Conservation (phyloP, 768 basidiomycete genomes). For the Russula ochroleuca region DNA sequence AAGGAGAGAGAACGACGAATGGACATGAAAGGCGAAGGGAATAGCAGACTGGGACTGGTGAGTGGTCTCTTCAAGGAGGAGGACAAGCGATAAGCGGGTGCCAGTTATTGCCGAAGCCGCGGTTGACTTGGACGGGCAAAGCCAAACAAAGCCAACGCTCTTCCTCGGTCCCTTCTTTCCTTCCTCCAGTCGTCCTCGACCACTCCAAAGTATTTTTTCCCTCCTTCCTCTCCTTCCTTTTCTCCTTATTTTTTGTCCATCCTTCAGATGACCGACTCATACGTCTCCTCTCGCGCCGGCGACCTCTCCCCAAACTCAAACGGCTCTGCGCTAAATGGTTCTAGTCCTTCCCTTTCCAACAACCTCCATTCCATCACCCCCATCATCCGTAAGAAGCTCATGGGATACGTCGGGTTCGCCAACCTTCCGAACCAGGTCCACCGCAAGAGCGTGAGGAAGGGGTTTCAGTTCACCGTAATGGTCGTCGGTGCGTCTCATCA, state of each 20-base stretch:
- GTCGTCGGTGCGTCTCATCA: conserved; percentile 79
- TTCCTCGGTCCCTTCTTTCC: conserved; percentile 36
- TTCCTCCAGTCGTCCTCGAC: conserved; percentile 49
- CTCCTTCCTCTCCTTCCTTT: conserved; percentile 28
- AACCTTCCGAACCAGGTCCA: conserved; percentile 99
- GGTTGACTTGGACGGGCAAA: conserved; percentile 38
- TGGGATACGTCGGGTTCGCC: conserved; percentile 94
- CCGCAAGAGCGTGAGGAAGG: conserved; percentile 95
- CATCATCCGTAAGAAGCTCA: conserved; percentile 82
- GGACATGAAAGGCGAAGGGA: conserved; percentile 5
- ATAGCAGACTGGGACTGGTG: conserved; percentile 13
- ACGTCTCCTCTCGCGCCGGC: conserved; percentile 62
- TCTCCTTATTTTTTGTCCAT: conserved; percentile 26
- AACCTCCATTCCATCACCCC: conserved; percentile 33
- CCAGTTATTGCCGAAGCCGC: conserved; percentile 50
- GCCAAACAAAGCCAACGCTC: conserved; percentile 35
- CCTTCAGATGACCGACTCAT: conserved; percentile 69
- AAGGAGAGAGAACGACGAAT: background rate
- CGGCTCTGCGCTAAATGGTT: conserved; percentile 57
- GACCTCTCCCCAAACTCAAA: conserved; percentile 52
- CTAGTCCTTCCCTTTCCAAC: conserved; percentile 52
- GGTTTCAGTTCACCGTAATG: conserved; percentile 99
- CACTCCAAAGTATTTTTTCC: conserved; percentile 35
- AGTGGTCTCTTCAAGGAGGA: background rate
- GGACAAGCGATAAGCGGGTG: conserved; percentile 15